phyloP scores from a whole-genome alignment of 2,329 filamentous ascomycete species.

The Sporothrix variecibatus region DNA sequence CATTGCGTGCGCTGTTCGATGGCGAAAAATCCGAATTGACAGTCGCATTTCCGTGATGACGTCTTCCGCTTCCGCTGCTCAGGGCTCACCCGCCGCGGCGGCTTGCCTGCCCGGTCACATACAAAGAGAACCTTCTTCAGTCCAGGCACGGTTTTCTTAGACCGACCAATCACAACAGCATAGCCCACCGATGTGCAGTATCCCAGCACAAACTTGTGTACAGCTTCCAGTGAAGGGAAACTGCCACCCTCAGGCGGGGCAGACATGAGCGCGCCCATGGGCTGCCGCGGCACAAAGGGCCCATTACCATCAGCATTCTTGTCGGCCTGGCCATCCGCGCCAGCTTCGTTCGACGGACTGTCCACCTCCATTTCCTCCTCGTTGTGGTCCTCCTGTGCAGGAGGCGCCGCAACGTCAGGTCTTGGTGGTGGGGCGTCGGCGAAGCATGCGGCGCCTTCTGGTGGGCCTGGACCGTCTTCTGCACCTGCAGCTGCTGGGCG shows the following conservation, averaged over 20 bases:
- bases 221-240: constrained; percentile 64
- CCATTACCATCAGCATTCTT: constrained; percentile 32
- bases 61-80: constrained; percentile 67
- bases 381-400: constrained; percentile 42
- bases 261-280: constrained; percentile 62
- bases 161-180: constrained; percentile 67
- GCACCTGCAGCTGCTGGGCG: constrained; percentile 39
- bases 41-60: constrained; percentile 68
- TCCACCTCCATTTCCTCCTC: constrained; percentile 58
- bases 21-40: constrained; percentile 69
- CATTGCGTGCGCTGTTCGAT: constrained; percentile 68
- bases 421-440: constrained; percentile 28
- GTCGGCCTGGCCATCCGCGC: constrained; percentile 43
- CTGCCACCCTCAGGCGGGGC: constrained; percentile 65
- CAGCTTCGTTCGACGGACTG: constrained; percentile 32
- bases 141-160: constrained; percentile 67
- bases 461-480: constrained; percentile 41
- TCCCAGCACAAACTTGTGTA: constrained; percentile 64
- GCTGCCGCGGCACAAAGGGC: constrained; percentile 55
- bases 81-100: constrained; percentile 61
- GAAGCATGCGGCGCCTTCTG: constrained; percentile 36
- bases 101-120: constrained; percentile 66
- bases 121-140: constrained; percentile 69
- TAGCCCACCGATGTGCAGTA: constrained; percentile 69
- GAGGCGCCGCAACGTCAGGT: constrained; percentile 35